These are phyloP conservation scores for Phallus indusiatus DNA, from an alignment of 768 basidiomycete species.

Conservation along the genomic window DNA sequence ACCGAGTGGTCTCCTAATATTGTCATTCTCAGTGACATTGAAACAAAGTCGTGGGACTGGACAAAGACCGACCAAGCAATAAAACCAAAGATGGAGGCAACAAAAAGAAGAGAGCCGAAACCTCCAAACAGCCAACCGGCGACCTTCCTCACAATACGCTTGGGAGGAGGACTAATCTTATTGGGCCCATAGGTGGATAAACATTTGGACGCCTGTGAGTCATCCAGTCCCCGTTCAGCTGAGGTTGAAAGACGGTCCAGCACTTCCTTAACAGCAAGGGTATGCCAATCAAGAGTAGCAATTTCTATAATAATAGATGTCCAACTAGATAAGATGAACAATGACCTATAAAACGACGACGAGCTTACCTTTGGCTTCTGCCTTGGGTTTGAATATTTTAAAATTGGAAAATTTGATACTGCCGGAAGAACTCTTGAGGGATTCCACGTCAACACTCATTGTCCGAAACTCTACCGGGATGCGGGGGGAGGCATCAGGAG, in stretches of 20 bases:
- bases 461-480: conserved; percentile 18
- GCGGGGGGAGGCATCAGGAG: conserved; percentile 1
- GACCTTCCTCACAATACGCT: conserved; percentile 33
- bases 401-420: neutral
- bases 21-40: conserved; percentile 24
- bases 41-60: neutral
- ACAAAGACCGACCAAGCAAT: conserved; percentile 32
- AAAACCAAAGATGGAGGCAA: conserved; percentile 45
- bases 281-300: conserved; percentile 40
- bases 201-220: conserved; percentile 37
- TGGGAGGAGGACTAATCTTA: conserved; percentile 38
- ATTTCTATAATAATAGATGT: conserved; percentile 22
- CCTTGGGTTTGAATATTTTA: neutral
- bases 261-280: conserved; percentile 29
- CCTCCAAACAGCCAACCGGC: conserved; percentile 46
- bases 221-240: conserved; percentile 38
- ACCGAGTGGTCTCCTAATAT: conserved; percentile 47
- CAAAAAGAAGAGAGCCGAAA: conserved; percentile 35
- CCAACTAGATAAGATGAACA: neutral
- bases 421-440: neutral
- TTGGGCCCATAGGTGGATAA: conserved; percentile 39
- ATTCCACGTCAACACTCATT: conserved; percentile 22
- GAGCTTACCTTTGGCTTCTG: neutral
- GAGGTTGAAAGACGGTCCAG: conserved; percentile 36
- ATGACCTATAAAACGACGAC: neutral